phyloP scores from a whole-genome alignment of 108 stramenopile species.

The Fistulifera pelliculosa region DNA sequence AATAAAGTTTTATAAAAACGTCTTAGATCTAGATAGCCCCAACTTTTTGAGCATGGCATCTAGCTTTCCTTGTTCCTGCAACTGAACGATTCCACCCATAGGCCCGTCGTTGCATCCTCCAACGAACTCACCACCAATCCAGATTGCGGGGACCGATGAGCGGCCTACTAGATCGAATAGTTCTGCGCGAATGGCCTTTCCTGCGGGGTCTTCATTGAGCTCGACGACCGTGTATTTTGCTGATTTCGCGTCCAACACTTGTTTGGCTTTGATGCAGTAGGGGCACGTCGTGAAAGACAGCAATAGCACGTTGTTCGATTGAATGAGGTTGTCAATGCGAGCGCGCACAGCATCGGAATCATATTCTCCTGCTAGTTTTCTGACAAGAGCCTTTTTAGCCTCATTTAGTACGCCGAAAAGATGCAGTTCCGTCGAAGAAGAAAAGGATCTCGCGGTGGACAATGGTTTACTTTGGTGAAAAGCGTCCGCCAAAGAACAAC shows the following conservation, averaged over 20 bases:
- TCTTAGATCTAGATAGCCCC: slow-evolving; percentile 7
- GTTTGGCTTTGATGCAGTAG: slow-evolving; percentile 87
- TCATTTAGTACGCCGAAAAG: slow-evolving; percentile 49
- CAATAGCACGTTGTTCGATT: slow-evolving; percentile 54
- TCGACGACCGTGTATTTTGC: slow-evolving; percentile 67
- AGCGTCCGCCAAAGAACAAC: background rate
- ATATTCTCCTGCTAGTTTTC: slow-evolving; percentile 74
- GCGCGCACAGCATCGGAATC: slow-evolving; percentile 46
- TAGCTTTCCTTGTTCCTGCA: slow-evolving; percentile 53
- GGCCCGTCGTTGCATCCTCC: slow-evolving; percentile 90
- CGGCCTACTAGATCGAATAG: slow-evolving; percentile 69
- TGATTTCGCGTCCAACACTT: slow-evolving; percentile 51
- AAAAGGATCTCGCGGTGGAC: background rate
- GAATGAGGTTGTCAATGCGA: slow-evolving; percentile 48
- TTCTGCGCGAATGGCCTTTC: slow-evolving; percentile 79
- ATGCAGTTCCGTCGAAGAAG: slow-evolving; percentile 9
- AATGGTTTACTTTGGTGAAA: background rate
- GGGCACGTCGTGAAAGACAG: slow-evolving; percentile 80
- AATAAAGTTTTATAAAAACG: too few relatives aligned
- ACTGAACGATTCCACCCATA: slow-evolving; percentile 54
- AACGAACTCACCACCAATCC: slow-evolving; percentile 73
- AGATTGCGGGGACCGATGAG: slow-evolving; percentile 88
- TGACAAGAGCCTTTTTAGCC: slow-evolving; percentile 77
- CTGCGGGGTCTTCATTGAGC: slow-evolving; percentile 54
- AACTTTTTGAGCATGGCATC: slow-evolving; percentile 37